Conservation (phyloP, 257 asterid genomes). For the Solanum pimpinellifolium region DNA sequence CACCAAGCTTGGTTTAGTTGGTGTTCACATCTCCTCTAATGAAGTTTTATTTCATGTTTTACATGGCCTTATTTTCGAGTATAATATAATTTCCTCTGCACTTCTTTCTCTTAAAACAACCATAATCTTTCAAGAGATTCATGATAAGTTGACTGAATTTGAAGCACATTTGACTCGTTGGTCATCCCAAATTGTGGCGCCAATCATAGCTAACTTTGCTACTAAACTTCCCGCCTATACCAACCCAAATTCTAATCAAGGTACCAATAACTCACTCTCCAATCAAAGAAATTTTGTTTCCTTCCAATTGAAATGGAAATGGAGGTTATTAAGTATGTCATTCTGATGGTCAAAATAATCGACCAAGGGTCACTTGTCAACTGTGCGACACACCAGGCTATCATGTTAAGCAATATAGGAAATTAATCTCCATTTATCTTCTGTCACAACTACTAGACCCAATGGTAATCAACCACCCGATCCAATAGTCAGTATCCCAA, state of each 20-base stretch:
- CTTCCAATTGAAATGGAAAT: too few relatives aligned
- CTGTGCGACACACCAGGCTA: neutral
- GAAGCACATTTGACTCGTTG: too few relatives aligned
- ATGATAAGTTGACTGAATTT: too few relatives aligned
- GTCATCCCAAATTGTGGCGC: too few relatives aligned
- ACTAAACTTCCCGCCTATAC: neutral
- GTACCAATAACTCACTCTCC: neutral
- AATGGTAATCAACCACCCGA: neutral
- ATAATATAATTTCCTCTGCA: too few relatives aligned
- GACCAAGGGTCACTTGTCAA: neutral
- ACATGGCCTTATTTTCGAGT: too few relatives aligned
- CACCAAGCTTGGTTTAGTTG: too few relatives aligned
- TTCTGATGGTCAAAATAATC: neutral
- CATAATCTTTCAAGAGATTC: too few relatives aligned
- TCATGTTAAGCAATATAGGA: neutral
- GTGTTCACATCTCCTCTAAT: too few relatives aligned
- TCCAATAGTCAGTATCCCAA: neutral
- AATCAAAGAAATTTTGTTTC: neutral
- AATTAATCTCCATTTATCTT: neutral
- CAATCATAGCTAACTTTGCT: too few relatives aligned
- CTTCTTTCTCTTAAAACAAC: too few relatives aligned
- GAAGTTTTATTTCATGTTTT: too few relatives aligned
- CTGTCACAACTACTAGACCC: neutral
- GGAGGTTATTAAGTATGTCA: neutral
- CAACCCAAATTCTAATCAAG: neutral